These are phyloP conservation scores for Lonicera japonica DNA, from an alignment of 129 eudicot species.

Conservation along the genomic window DNA sequence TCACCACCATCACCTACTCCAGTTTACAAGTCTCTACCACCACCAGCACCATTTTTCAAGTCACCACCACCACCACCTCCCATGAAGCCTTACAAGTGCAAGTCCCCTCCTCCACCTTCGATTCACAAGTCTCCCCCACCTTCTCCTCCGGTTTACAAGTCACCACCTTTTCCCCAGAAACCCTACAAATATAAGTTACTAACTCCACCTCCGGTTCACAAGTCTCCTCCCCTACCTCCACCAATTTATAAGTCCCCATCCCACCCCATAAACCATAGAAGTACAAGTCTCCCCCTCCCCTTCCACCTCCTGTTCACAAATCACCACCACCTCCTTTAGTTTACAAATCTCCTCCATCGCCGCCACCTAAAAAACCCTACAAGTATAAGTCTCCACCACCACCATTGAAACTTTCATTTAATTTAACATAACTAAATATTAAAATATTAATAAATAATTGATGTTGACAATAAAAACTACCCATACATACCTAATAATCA, in stretches of 20 bases:
- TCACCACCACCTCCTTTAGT: constrained; percentile 9
- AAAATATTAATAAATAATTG: too few relatives aligned
- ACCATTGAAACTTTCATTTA: too few relatives aligned
- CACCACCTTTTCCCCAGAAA: too few relatives aligned
- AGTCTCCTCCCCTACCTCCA: neutral
- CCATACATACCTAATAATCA: too few relatives aligned
- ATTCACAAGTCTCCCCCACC: neutral
- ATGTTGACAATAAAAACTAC: too few relatives aligned
- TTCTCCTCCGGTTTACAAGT: neutral
- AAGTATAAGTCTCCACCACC: constrained; percentile 21
- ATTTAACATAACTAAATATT: too few relatives aligned
- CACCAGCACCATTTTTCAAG: neutral
- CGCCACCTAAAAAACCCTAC: constrained; percentile 27
- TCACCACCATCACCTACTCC: neutral
- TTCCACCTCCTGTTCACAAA: constrained; percentile 13
- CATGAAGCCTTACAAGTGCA: neutral
- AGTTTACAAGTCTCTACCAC: neutral
- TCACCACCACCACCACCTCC: constrained; percentile 8
- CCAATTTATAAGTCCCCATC: constrained; percentile 3
- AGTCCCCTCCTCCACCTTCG: constrained; percentile 16
- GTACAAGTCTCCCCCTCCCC: constrained; percentile 18
- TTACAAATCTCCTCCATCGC: constrained; percentile 29
- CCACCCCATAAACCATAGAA: constrained; percentile 14
- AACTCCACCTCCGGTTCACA: neutral
- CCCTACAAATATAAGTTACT: neutral